These are phyloP conservation scores for Plasmodium gaboni DNA, from an alignment of 169 alveolate species.

Conservation along the genomic window DNA sequence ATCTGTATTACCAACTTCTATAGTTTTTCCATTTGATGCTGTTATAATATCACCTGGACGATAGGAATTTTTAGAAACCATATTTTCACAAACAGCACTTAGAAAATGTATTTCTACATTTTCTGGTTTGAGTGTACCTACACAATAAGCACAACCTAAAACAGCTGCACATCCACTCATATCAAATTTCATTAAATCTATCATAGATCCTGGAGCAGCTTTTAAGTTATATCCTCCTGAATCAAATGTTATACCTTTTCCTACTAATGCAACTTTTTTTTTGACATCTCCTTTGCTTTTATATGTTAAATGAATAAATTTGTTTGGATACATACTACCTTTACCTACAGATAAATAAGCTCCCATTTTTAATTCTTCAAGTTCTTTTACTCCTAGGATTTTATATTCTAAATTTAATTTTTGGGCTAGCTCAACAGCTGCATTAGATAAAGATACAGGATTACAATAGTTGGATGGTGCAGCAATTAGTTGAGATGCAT, in stretches of 20 bases:
- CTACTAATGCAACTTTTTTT: conserved; percentile 92
- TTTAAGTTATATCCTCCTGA: conserved; percentile 95
- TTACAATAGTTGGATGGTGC: conserved; percentile 91
- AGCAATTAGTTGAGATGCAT: conserved; percentile 84
- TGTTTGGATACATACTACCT: conserved; percentile 91
- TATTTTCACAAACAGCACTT: conserved; percentile 94
- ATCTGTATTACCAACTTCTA: conserved; percentile 97
- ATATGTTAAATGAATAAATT: conserved; percentile 89
- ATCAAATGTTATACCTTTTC: conserved; percentile 95
- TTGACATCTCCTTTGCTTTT: conserved; percentile 76
- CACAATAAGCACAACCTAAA: conserved; percentile 90
- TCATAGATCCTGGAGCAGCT: conserved; percentile 81
- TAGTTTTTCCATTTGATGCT: conserved; percentile 95
- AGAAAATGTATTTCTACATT: conserved; percentile 90
- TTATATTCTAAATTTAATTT: conserved; percentile 85
- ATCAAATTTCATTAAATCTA: conserved; percentile 89
- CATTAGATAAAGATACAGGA: conserved; percentile 85
- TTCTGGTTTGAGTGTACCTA: conserved; percentile 87
- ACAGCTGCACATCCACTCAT: conserved; percentile 94
- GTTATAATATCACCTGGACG: conserved; percentile 95
- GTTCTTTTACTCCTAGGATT: conserved; percentile 85
- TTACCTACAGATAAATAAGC: conserved; percentile 90
- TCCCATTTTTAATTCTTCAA: conserved; percentile 91
- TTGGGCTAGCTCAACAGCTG: conserved; percentile 80
- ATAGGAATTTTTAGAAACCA: conserved; percentile 91